phyloP scores from a whole-genome alignment of 2,329 filamentous ascomycete genomes.

The Clarireedia sp. region DNA sequence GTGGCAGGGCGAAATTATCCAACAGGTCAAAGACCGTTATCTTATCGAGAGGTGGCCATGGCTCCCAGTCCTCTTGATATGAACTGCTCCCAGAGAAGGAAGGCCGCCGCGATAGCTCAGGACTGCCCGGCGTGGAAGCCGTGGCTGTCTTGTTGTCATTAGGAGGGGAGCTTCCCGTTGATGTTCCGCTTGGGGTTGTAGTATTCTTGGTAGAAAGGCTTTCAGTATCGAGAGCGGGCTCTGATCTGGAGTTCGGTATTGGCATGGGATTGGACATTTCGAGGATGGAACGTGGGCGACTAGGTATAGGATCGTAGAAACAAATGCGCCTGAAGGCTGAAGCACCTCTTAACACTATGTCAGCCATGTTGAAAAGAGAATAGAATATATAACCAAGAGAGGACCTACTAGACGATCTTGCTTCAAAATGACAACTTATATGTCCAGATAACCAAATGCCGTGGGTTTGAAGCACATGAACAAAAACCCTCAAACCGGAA shows the following conservation, averaged over 20 bases:
- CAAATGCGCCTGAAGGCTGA: constrained; percentile 35
- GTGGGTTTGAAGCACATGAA: constrained; percentile 12
- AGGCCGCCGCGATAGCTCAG: constrained; percentile 61
- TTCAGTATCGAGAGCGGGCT: constrained; percentile 15
- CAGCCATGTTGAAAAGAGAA: constrained; percentile 28
- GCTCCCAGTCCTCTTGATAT: constrained; percentile 84
- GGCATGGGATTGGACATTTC: constrained; percentile 39
- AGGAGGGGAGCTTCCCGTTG: constrained; percentile 40
- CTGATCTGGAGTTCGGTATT: constrained; percentile 27
- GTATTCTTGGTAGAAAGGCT: constrained; percentile 20
- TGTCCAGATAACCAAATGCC: neutral
- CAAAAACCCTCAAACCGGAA: neutral
- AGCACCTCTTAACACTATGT: constrained; percentile 35
- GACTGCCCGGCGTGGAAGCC: constrained; percentile 39
- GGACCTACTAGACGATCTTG: neutral
- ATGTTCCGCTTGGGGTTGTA: constrained; percentile 23
- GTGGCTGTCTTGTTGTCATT: constrained; percentile 43
- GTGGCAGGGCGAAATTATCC: constrained; percentile 84
- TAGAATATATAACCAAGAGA: too few species aligned
- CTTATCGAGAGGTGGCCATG: constrained; percentile 79
- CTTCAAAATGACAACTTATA: neutral
- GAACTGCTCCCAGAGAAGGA: constrained; percentile 80
- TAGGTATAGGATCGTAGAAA: constrained; percentile 33
- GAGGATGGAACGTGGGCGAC: constrained; percentile 31
- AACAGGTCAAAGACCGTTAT: constrained; percentile 88